Evolutionary conservation across 148 eudicot genomes (phyloP).

Genomic region (Rhododendron griersonianum): DNA sequence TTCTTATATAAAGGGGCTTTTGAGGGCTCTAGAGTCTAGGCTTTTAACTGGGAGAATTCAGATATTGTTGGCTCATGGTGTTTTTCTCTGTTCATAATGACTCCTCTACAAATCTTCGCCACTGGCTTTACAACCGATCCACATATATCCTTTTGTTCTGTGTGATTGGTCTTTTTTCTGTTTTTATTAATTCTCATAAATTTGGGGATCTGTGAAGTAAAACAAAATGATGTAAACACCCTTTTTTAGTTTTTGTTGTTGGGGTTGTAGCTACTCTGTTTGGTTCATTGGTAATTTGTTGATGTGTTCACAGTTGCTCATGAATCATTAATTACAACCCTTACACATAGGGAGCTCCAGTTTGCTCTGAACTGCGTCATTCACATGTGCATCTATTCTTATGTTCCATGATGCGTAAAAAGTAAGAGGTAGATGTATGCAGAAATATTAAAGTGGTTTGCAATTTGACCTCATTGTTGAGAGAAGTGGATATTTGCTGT

Average conservation of each 20-base stretch:
- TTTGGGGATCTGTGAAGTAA: not conserved
- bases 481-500: not conserved
- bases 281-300: not conserved
- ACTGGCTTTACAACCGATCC: not conserved
- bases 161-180: not conserved
- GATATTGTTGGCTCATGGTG: not conserved
- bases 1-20: not conserved
- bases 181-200: not conserved
- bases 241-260: not conserved
- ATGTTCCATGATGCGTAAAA: not conserved
- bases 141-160: not conserved
- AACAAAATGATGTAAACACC: not conserved
- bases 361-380: not conserved
- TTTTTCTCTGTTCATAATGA: not conserved
- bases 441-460: not conserved
- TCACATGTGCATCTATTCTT: not conserved
- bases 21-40: not conserved
- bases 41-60: not conserved
- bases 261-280: not conserved
- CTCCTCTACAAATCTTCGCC: not conserved
- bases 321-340: not conserved
- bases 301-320: not conserved
- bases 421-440: not conserved
- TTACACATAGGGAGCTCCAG: not conserved
- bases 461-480: not conserved